Evolutionary conservation across 176 grass and related monocot species (phyloP).

Genomic region (Ensete ventricosum): DNA sequence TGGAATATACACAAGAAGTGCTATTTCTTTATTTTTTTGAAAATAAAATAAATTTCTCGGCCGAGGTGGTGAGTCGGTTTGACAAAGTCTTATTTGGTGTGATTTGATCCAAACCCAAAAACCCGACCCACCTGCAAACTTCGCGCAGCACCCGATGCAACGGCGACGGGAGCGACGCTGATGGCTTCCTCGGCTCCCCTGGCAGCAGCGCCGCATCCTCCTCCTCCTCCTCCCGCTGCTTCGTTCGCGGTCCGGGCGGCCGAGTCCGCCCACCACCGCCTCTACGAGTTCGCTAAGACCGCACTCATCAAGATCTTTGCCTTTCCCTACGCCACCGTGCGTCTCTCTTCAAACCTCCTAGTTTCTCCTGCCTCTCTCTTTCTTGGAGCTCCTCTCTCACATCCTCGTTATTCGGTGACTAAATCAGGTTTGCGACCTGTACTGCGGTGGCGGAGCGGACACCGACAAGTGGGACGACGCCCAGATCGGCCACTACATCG

Average conservation of each 20-base stretch:
- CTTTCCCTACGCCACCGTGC: constrained; percentile 82
- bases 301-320: constrained; percentile 79
- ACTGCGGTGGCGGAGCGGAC: constrained; percentile 44
- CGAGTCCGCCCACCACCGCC: constrained; percentile 33
- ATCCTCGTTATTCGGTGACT: background rate
- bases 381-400: background rate
- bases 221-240: background rate
- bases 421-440: constrained; percentile 66
- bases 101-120: background rate
- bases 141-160: background rate
- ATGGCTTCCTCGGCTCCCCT: constrained; percentile 1
- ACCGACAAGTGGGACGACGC: constrained; percentile 63
- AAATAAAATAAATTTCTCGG: no score
- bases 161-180: background rate
- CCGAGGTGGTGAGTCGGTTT: no score
- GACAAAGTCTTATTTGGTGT: no score
- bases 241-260: background rate
- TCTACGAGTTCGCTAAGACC: constrained; percentile 58
- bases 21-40: no score
- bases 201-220: background rate
- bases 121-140: background rate
- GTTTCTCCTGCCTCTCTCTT: background rate
- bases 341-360: background rate
- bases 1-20: no score
- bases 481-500: constrained; percentile 76